phyloP scores from a whole-genome alignment of 2,329 filamentous ascomycete species.

The Aspergillus brasiliensis region DNA sequence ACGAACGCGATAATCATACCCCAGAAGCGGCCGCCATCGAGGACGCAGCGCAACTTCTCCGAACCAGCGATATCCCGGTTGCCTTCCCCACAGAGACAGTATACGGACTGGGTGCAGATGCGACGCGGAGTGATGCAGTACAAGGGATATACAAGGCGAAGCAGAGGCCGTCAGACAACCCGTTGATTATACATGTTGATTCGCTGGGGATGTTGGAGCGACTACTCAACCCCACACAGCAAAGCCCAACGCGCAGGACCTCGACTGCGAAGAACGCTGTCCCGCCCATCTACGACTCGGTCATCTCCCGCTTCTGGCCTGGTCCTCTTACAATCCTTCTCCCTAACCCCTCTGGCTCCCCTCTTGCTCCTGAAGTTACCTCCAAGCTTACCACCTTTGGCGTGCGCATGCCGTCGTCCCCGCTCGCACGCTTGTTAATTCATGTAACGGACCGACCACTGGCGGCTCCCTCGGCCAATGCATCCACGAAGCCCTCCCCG shows the following conservation, averaged over 20 bases:
- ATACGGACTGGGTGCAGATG: constrained; percentile 95
- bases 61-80: constrained; percentile 71
- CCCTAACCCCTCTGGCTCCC: constrained; percentile 68
- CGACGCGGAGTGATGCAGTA: constrained; percentile 79
- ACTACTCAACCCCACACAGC: constrained; percentile 54
- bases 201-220: constrained; percentile 74
- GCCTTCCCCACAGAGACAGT: constrained; percentile 98
- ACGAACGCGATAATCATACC: constrained; percentile 39
- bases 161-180: constrained; percentile 88
- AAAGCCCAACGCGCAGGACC: constrained; percentile 33
- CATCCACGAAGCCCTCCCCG: constrained; percentile 88
- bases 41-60: constrained; percentile 68
- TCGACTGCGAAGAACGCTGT: constrained; percentile 47
- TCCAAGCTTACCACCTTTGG: constrained; percentile 83
- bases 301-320: constrained; percentile 89
- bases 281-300: constrained; percentile 72
- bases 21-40: constrained; percentile 57
- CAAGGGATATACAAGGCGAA: constrained; percentile 92
- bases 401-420: constrained; percentile 81
- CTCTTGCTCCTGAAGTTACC: constrained; percentile 87
- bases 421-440: constrained; percentile 86
- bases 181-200: constrained; percentile 87
- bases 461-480: constrained; percentile 91
- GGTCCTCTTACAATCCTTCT: constrained; percentile 90
- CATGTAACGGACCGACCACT: constrained; percentile 74